Base-by-base conservation (phyloP, 352 stramenopile genomes). In the Phytophthora ohioensis region DNA sequence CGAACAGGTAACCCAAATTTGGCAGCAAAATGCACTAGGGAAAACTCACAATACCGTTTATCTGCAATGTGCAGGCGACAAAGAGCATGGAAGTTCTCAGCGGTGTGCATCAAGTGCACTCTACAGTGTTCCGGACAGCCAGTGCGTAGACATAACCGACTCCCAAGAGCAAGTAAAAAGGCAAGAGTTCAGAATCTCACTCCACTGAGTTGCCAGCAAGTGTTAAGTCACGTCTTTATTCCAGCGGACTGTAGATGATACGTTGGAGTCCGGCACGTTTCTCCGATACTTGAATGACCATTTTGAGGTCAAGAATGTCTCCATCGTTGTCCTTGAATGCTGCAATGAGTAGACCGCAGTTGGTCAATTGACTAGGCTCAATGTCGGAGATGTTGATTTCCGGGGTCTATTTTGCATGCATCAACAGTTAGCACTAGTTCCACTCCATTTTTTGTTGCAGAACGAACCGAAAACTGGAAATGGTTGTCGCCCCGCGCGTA, bases 211-310 rank as follows among this genome's bases (percentile, higher is more conserved):
- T 52, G 31, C 7, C 42, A 13, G 38, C 13, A 41, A 27, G 30
- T 17, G 13, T 31, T 52, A 38, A 31, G 34, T 51, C 42, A 59
- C 38, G n/a, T 32, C 32, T 42, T 56, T 90, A 96, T 79, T 97
- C 87, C 45, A 97, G 67, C 10, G 90, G 90, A 59, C 87, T 96
- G 77, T 95, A 97, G 64, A 97, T 88, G 71, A 96, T 97, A 36
- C 90, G 77, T 65, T 95, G 88, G 2, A 96, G 72, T 21, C 58
- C 69, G 58, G 73, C 87, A 63, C 79, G 77, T 72, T 95, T 87
- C 57, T 93, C 76, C 7, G 87, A 94, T 39, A 97, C 90, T 73
- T 97, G 88, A 48, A 95, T 82, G 57, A 97, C 90, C 87, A 96
- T 94, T 65, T 96, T 96, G 45, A 97, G 75, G 54, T 93, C 87